Evolutionary conservation across 116 monocot species (phyloP), one percentile per base, ranked within the genome.

Genomic region (Papilionanthe hybrid): DNA sequence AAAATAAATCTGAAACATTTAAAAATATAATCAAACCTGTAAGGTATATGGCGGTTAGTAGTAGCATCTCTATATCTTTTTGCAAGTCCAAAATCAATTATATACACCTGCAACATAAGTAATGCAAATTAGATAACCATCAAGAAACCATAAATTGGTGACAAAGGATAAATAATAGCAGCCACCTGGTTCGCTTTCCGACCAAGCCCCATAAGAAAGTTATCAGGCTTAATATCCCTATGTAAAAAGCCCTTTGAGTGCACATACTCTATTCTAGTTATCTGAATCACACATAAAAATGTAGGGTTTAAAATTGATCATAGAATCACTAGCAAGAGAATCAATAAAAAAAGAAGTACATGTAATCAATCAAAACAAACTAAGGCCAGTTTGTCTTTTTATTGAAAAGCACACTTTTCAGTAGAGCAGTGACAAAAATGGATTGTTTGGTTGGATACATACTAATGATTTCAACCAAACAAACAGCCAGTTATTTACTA

Each of bases 51-150:
- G 13, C 90, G 93, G 82, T 95, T 99, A 56, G 89, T 90, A 4
- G 77, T 81, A 29, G 90, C 68, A 73, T 98, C 94, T 1, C 90
- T 84, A 69, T 94, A 99, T 85, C 93, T 93, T 90, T 99, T 99
- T 72, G 98, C 93, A 87, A 99, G 93, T 27, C 95, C 98, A 91
- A 99, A 99, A 88, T 94, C 98, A 75, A 99, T 99, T 71, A 99
- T 83, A 63, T 99, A 99, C 12, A 99, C 98, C 98, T 99, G 82
- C 49, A 80, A 18, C 82, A 69, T 79, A 18, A 50, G 30, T 45
- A n/a, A 42, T 67, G 17, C 0, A 60, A 19, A n/a, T 43, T 50
- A n/a, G n/a, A 78, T 50, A 42, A 69, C 60, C 42, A 27, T 23
- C 77, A 60, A 23, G 19, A 69, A 20, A 27, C 37, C 42, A 25